Base-by-base conservation (phyloP, 257 asterid genomes). In the Solanum bukasovii region DNA sequence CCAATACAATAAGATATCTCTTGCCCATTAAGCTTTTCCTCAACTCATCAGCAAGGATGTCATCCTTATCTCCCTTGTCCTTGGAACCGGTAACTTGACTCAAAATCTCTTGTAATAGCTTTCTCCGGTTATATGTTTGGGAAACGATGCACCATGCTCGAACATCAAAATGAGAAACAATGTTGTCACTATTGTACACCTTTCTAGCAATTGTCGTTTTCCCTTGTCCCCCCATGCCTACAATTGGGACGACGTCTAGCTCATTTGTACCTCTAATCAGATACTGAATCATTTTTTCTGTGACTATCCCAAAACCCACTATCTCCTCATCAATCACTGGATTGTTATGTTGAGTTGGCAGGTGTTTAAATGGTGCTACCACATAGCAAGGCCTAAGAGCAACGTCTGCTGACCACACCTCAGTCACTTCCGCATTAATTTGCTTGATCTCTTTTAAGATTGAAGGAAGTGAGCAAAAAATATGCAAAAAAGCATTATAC, bases 1-100 rank as follows among this genome's bases (percentile, higher is more conserved):
- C 89, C 79, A 87, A 59, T 0, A 87, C 89, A 23, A 87, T 56
- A 0, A 87, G 68, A 87, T 87, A 87, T 27, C 89, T 31, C 79
- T 1, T n/a, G 4, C 9, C 14, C 6, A 14, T 27, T 33, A 87
- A 2, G 0, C 3, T 42, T 77, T 65, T 87, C 40, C 3, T 37
- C n/a, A 87, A 23, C 46, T 0, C 2, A 6, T 87, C 52, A 1
- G 75, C 89, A 29, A 78, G 27, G 0, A 3, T 21, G 0, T 1
- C 27, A 44, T 1, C 85, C 85, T 14, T 0, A 14, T 27, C 23
- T 5, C 4, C 44, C 35, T 44, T 13, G 42, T 3, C 4, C 67
- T 14, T 20, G 27, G 33, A 44, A 85, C 34, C 13, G 6, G 83
- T 11, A 38, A 85, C 33, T 68, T 85, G 83, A 37, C 7, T 14